A percentile compares a stretch with the other conserved stretches of the same genome.
Conservation (phyloP, 208 protist species). For the Trypanosoma platydactyli region DNA sequence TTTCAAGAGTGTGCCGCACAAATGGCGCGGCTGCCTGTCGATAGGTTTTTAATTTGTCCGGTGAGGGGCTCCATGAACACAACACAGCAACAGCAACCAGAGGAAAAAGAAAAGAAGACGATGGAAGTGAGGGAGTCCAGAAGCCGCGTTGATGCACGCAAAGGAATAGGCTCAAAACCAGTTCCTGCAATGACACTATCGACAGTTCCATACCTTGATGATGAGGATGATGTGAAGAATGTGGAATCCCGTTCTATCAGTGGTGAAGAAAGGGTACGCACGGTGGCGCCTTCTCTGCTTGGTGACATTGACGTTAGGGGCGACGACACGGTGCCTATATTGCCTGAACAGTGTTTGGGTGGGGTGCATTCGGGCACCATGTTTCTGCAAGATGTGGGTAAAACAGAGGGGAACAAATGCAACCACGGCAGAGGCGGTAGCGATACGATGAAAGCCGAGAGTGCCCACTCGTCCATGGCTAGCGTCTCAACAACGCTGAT, state of each 20-base stretch:
- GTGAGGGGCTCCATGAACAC: background rate
- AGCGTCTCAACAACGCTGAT: too few species aligned
- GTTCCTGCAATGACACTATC: constrained; percentile 3
- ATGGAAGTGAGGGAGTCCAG: background rate
- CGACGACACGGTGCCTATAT: too few species aligned
- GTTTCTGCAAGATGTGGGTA: background rate
- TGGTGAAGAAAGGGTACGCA: background rate
- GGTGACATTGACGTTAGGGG: too few species aligned
- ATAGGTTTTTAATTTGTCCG: constrained; percentile 23
- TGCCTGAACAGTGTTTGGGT: background rate
- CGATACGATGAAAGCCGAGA: too few species aligned
- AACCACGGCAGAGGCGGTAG: too few species aligned
- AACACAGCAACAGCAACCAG: background rate
- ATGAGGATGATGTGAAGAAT: background rate
- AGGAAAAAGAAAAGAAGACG: constrained; percentile 25
- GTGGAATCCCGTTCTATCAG: background rate
- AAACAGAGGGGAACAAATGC: too few species aligned
- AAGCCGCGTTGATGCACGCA: background rate
- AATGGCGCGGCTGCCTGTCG: constrained; percentile 28
- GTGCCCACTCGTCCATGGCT: too few species aligned
- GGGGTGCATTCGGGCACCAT: background rate
- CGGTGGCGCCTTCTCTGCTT: too few species aligned
- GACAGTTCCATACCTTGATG: constrained; percentile 28
- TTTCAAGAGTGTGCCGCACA: constrained; percentile 36
- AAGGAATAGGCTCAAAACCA: background rate